These are phyloP conservation scores for Pichia exigua DNA, from an alignment of 805 yeast genomes.

Conservation along the genomic window DNA sequence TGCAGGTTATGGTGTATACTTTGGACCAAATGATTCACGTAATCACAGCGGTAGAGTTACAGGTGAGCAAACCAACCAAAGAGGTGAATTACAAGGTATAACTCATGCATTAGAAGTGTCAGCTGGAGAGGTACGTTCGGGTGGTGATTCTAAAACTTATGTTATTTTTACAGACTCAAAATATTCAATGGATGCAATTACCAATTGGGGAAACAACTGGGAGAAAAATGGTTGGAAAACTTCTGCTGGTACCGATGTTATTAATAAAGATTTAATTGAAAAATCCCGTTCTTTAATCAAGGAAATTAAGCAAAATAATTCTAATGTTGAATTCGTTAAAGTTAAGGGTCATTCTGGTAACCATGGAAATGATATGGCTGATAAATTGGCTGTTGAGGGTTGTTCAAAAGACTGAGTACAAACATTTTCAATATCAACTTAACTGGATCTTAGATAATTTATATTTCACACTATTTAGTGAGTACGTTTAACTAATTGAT, in stretches of 20 bases:
- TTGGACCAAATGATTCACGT: conserved; percentile 45
- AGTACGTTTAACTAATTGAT: too few relatives aligned
- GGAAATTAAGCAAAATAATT: conserved; percentile 31
- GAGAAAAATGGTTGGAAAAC: conserved; percentile 44
- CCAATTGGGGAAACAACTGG: conserved; percentile 56
- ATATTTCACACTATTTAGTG: too few relatives aligned
- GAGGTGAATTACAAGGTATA: conserved; percentile 73
- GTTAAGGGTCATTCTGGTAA: conserved; percentile 68
- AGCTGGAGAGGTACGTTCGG: conserved; percentile 23
- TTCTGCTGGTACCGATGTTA: conserved; percentile 36
- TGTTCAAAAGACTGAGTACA: not conserved
- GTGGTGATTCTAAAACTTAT: conserved; percentile 19
- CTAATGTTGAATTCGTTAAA: conserved; percentile 43
- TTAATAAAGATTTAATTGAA: conserved; percentile 45
- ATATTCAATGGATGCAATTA: conserved; percentile 50
- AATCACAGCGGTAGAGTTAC: conserved; percentile 49
- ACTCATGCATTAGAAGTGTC: conserved; percentile 44
- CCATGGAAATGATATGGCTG: conserved; percentile 73
- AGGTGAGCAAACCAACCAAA: conserved; percentile 60
- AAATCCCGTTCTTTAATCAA: conserved; percentile 21
- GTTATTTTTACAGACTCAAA: conserved; percentile 62
- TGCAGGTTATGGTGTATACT: conserved; percentile 75
- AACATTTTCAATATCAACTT: too few relatives aligned
- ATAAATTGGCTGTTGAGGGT: conserved; percentile 61
- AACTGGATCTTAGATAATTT: too few relatives aligned